phyloP scores from a whole-genome alignment of 1,284 basidiomycete genomes.

The Cutaneotrichosporon dermatis region DNA sequence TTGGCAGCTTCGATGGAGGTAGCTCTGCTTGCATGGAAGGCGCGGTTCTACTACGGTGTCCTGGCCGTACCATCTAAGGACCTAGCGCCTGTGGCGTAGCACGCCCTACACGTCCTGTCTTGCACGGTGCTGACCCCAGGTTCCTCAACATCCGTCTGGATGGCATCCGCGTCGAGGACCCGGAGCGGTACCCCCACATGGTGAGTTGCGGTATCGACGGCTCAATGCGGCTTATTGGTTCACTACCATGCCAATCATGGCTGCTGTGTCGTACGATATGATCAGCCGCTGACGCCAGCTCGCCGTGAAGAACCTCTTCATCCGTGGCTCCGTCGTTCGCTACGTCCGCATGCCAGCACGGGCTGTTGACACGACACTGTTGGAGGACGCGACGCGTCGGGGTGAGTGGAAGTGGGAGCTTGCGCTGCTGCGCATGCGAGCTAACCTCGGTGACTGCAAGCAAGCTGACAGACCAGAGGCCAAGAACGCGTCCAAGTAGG shows the following conservation, averaged over 20 bases:
- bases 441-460: too few species aligned
- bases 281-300: conserved; percentile 57
- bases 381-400: conserved; percentile 96
- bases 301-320: conserved; percentile 98
- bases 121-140: conserved; percentile 53
- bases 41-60: too few species aligned
- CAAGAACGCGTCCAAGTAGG: conserved; percentile 6
- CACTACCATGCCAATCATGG: too few species aligned
- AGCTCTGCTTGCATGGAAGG: too few species aligned
- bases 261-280: too few species aligned
- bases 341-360: conserved; percentile 92
- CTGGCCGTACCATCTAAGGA: too few species aligned
- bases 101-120: too few species aligned
- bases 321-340: conserved; percentile 94
- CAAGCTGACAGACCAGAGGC: conserved; percentile 8
- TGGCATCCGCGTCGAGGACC: conserved; percentile 87
- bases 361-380: conserved; percentile 88
- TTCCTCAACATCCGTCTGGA: conserved; percentile 97
- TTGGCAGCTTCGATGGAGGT: too few species aligned
- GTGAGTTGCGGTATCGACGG: conserved; percentile 52
- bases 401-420: conserved; percentile 55
- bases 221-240: too few species aligned
- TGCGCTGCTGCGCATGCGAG: too few species aligned
- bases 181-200: conserved; percentile 95
- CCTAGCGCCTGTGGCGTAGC: too few species aligned